Evolutionary conservation across 805 yeast species (phyloP), one percentile per base, ranked within the genome.

Genomic region (Komagataella phaffii): DNA sequence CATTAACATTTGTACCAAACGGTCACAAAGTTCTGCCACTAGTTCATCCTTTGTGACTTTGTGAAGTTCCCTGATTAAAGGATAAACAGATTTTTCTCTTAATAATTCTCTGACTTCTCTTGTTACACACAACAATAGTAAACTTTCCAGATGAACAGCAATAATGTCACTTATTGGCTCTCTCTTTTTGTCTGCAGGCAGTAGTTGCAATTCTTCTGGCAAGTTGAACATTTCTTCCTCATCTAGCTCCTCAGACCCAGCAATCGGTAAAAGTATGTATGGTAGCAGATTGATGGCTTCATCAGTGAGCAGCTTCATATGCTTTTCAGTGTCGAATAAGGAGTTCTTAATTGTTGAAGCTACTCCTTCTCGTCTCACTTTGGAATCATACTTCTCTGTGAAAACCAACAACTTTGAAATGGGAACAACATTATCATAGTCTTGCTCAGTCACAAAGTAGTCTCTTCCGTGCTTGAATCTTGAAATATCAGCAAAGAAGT

Each of bases 261-360:
- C 84, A 55, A 93, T 74, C 14, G 97, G 96, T 47, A 86, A 72
- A 53, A 91, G 70, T 21, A 91, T 74, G 59, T 85, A 87, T 4
- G 96, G 95, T 60, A 93, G 73, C 44, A 91, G 59, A 58, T 90
- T 88, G 53, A 88, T 80, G 7, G 73, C 67, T 44, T 74, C 79
- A 59, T 85, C 84, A 3, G 70, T 71, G 45, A 88, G 64, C 47
- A 91, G 69, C 21, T 62, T 64, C 58, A 67, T 67, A 62, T 91
- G 98, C 43, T 77, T 66, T 45, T 80, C 78, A 1, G 86, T 72
- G 61, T 90, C 96, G 61, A 91, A 91, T 49, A 91, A 69, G 0
- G 91, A 78, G 66, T 91, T 91, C 64, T 93, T 91, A 58, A 93
- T 86, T 1, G 96, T 85, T 4, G 95, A 85, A 1, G 95, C 95